These are phyloP conservation scores for Fusarium paranaense DNA, from an alignment of 2,329 filamentous ascomycete species.

Conservation along the genomic window DNA sequence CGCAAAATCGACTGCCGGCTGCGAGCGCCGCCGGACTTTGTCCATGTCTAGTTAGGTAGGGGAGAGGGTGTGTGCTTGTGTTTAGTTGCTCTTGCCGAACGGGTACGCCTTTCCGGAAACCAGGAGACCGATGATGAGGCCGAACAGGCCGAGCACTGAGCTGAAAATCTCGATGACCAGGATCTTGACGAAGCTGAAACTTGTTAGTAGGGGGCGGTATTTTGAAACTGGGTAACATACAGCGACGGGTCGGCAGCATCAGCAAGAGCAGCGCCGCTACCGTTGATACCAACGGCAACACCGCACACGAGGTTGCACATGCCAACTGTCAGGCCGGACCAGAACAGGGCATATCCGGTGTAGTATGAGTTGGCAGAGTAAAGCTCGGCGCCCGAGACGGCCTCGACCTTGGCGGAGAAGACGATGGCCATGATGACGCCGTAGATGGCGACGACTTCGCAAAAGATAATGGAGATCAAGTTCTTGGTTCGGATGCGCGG, in stretches of 20 bases:
- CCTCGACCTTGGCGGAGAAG: slow-evolving; percentile 88
- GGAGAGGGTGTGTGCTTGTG: neutral
- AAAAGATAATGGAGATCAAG: slow-evolving; percentile 99
- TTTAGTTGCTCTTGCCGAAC: slow-evolving; percentile 63
- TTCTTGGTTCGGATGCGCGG: slow-evolving; percentile 99
- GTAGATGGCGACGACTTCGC: slow-evolving; percentile 99
- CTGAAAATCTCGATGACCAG: slow-evolving; percentile 99
- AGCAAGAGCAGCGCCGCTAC: slow-evolving; percentile 93
- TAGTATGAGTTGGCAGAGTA: slow-evolving; percentile 87
- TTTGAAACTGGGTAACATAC: slow-evolving; percentile 64
- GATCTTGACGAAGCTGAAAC: slow-evolving; percentile 91
- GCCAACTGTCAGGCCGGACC: slow-evolving; percentile 93
- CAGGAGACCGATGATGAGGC: slow-evolving; percentile 92
- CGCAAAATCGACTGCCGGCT: slow-evolving; percentile 29
- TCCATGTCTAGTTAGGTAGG: slow-evolving; percentile 25
- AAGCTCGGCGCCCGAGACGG: slow-evolving; percentile 71
- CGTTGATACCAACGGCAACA: slow-evolving; percentile 97
- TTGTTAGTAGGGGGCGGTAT: slow-evolving; percentile 36
- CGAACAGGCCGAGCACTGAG: slow-evolving; percentile 95
- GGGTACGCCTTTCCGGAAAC: slow-evolving; percentile 85
- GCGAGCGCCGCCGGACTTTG: slow-evolving; percentile 24
- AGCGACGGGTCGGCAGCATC: slow-evolving; percentile 93
- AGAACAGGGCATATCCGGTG: slow-evolving; percentile 95
- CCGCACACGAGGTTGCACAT: slow-evolving; percentile 96
- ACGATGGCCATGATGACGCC: slow-evolving; percentile 99